Percentiles rank a stretch among this genome's conserved stretches.
These are phyloP conservation scores for Citrus sp. DNA, from an alignment of 345 rosid species.

Conservation along the genomic window DNA sequence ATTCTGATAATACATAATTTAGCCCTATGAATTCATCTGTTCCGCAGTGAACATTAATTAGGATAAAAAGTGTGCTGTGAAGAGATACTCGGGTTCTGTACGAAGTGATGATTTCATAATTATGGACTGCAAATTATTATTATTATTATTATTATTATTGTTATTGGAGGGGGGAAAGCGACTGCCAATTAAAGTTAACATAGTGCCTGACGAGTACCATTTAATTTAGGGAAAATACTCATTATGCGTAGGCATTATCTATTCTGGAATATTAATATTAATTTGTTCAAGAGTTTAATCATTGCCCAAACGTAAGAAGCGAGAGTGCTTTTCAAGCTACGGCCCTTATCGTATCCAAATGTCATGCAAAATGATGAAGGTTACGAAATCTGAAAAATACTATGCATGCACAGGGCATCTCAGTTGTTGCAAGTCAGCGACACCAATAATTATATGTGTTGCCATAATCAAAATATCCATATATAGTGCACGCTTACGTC, in stretches of 20 bases:
- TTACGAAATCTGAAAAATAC: neutral
- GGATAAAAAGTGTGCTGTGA: too few relatives aligned
- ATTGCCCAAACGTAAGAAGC: slow-evolving; percentile 10
- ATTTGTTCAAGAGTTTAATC: neutral
- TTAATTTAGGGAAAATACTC: slow-evolving; percentile 7
- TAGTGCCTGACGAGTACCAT: neutral
- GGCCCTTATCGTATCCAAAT: neutral
- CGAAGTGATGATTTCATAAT: neutral
- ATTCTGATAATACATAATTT: too few relatives aligned
- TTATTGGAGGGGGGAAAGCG: neutral
- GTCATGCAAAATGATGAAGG: slow-evolving; percentile 15
- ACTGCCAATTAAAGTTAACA: too few relatives aligned
- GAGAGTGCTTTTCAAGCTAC: neutral
- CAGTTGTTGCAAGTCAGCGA: slow-evolving; percentile 11
- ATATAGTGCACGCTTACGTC: neutral
- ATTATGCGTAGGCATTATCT: neutral
- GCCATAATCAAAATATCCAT: neutral
- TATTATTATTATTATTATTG: too few relatives aligned
- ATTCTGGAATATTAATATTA: neutral
- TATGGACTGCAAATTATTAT: neutral
- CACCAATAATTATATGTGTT: slow-evolving; percentile 17
- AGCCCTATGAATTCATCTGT: too few relatives aligned
- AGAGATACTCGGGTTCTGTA: too few relatives aligned
- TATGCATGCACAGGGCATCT: neutral
- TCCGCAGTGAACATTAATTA: neutral